Base-by-base conservation (phyloP, 345 rosid genomes). In the Aurinia saxatilis region DNA sequence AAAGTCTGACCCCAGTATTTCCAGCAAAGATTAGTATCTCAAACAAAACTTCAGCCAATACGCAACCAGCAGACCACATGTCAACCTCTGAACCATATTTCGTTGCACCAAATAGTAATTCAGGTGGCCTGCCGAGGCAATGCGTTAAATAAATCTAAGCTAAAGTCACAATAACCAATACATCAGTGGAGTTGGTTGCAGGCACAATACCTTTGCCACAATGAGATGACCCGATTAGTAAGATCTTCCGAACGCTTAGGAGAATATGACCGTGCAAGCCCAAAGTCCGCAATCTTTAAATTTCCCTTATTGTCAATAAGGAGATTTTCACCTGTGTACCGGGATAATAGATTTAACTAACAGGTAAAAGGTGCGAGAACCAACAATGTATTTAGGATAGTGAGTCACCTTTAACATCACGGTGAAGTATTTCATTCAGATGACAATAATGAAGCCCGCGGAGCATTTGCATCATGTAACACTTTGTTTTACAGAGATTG, bases 11-110 rank as follows among this genome's bases (percentile, higher is more conserved):
- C 91, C 80, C 96, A 77, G 83, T 84, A 65, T 84, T 82, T 15
- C 96, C 95, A 19, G 91, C 91, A 57, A 89, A 82, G 54, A 86
- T 86, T 15, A 91, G 96, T 69, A 84, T 89, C 54, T 86, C 91
- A 23, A 80, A 81, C 59, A 89, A 69, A 55, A 89, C 86, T 67
- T 89, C 95, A 6, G 96, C 96, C 76, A 89, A 86, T 46, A 89
- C 82, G 59, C 96, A 89, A 66, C 96, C 96, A 45, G 84, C 96
- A 10, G 96, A 86, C 96, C 95, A 89, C 91, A 89, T 87, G 71
- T 89, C 96, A 73, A 89, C 87, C 35, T 89, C 91, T 50, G 95
- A 91, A 53, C 95, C 91, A 61, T 89, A 89, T 57, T 81, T 86
- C 17, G 95, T 86, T 53, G 95, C 75, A 42, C 96, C 96, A 58